A percentile compares a stretch with the other conserved stretches of the same genome.
These are phyloP conservation scores for Annona cherimola DNA, from an alignment of 164 flowering plant species.

Conservation along the genomic window DNA sequence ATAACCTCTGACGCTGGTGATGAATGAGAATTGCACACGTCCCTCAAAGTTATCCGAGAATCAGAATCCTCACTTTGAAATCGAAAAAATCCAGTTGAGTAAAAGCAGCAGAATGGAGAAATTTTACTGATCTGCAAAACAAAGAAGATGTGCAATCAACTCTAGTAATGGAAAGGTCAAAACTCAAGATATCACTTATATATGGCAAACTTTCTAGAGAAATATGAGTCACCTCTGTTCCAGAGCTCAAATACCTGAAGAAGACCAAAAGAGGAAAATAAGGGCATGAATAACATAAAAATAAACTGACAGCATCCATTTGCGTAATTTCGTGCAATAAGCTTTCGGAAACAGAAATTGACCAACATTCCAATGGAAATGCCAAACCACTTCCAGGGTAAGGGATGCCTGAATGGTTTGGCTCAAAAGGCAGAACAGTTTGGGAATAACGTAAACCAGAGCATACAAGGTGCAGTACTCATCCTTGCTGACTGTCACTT, in stretches of 20 bases:
- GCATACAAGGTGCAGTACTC: no score
- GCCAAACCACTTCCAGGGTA: not conserved
- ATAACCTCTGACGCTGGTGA: conserved; percentile 13
- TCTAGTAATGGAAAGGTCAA: no score
- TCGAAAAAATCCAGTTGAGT: conserved; percentile 6
- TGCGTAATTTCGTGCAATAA: no score
- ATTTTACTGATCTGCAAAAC: conserved; percentile 11
- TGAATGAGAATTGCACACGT: conserved; percentile 6
- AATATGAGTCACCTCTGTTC: not conserved
- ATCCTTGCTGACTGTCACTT: no score
- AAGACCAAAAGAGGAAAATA: not conserved
- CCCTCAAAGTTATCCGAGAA: conserved; percentile 20
- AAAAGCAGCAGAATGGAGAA: conserved; percentile 14
- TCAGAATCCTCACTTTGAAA: conserved; percentile 10
- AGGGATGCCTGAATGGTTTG: not conserved
- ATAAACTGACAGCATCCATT: not conserved
- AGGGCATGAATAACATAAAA: not conserved
- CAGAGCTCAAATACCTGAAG: not conserved
- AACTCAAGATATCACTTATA: no score
- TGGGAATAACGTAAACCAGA: no score
- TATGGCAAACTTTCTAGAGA: no score
- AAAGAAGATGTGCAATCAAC: not conserved
- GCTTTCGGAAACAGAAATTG: not conserved
- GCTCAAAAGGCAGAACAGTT: no score
- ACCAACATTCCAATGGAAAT: not conserved